Percentiles rank a stretch among this genome's conserved stretches.
phyloP scores from a whole-genome alignment of 345 rosid species.

The Limnanthes douglasii region DNA sequence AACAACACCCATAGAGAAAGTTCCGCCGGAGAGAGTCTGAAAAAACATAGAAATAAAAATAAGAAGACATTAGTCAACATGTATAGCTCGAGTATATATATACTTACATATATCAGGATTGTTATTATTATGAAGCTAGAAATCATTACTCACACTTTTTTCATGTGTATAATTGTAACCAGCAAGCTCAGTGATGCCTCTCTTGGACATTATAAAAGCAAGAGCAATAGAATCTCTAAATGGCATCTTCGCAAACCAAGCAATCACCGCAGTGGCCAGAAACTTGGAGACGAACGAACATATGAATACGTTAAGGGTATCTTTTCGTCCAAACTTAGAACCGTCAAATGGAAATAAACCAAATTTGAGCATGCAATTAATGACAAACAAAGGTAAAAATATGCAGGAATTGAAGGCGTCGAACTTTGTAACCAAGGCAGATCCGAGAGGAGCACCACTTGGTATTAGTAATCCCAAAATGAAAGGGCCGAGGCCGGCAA shows the following conservation, averaged over 20 bases:
- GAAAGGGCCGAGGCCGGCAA: slow-evolving; percentile 22
- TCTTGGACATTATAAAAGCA: slow-evolving; percentile 14
- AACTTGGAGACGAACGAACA: slow-evolving; percentile 13
- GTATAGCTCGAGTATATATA: too few relatives aligned
- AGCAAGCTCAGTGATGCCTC: slow-evolving; percentile 16
- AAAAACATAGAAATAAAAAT: too few relatives aligned
- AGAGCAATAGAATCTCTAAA: slow-evolving; percentile 10
- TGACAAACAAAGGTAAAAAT: slow-evolving; percentile 13
- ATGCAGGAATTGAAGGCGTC: slow-evolving; percentile 18
- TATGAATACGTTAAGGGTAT: slow-evolving; percentile 9
- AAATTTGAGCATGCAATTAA: slow-evolving; percentile 7
- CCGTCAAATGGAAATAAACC: slow-evolving; percentile 3
- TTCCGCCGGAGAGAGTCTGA: neutral
- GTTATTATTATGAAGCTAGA: too few relatives aligned
- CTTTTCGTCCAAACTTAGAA: too few relatives aligned
- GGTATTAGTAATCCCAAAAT: slow-evolving; percentile 27
- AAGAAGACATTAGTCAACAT: too few relatives aligned
- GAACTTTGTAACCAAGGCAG: slow-evolving; percentile 18
- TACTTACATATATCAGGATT: too few relatives aligned
- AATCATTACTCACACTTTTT: too few relatives aligned
- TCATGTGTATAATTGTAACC: slow-evolving; percentile 7
- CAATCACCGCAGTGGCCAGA: slow-evolving; percentile 1
- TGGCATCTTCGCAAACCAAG: slow-evolving; percentile 15
- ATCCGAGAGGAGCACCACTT: slow-evolving; percentile 38
- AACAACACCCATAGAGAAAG: slow-evolving; percentile 7